Base-by-base conservation (phyloP, 139 green algal genomes). In the Micractinium sp. region DNA sequence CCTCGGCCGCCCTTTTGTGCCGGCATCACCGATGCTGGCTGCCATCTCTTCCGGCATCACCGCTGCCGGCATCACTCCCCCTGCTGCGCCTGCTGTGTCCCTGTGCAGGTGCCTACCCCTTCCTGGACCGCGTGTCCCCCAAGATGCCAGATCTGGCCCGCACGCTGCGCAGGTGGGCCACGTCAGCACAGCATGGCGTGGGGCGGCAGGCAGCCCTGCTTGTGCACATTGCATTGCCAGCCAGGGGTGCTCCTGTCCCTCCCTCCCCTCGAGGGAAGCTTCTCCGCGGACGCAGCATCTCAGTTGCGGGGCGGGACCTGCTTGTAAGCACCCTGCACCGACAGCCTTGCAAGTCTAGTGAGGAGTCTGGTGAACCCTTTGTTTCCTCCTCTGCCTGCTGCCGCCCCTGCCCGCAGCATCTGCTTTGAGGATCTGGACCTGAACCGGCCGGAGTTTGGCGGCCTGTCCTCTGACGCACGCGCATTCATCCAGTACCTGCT, bases 351-450 rank as follows among this genome's bases (percentile, higher is more conserved):
- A 27, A 3, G 20, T 27, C 63, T 23, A 31, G 63, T 23, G 22
- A 71, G 20, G 63, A 29, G 47, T 67, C 60, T 5, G 1, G 29
- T 77, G 2, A 18, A 20, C 1, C 38, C 76, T 20, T 39, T 4
- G 3, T 38, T 41, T 0, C 41, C 29, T 39, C 38, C 31, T 18
- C 79, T 71, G 9, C 12, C 63, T 71, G 47, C 71, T 77, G 71
- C 31, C 3, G 27, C 71, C 27, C 71, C 71, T 38, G 29, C 71
- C 31, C 73, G 80, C 67, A 87, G 75, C 61, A 92, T 93, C 80
- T 91, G 89, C 39, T 90, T 81, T 19, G 83, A 92, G 69, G 85
- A 92, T 35, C 88, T 92, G 36, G 75, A 91, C 39, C n/a, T 91
- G 38, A 47, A 27, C n/a, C 29, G 63, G 23, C 63, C 63, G 35